Evolutionary conservation across 257 asterid genomes (phyloP), one percentile per base, ranked within the genome.

Genomic region (Ilex asprella): DNA sequence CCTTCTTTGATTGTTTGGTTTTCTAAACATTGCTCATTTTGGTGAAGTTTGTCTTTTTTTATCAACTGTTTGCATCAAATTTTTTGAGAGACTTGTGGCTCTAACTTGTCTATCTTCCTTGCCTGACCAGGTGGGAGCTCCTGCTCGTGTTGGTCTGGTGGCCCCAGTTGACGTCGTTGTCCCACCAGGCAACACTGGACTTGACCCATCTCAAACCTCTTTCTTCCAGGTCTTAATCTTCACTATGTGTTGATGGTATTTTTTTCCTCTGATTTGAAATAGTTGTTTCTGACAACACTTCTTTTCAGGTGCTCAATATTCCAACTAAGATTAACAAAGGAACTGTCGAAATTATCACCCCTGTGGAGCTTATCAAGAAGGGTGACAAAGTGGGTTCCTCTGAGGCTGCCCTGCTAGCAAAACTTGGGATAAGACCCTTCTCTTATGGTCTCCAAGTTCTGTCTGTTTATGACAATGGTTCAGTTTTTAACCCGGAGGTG

Each of bases 271-370:
- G 32, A 41, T 30, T 32, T 10, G 2, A 6, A 0, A 12, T 39
- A 46, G 41, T 35, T 14, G 21, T 15, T 69, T 8, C 75, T 69
- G 7, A 66, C 5, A 1, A 2, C 2, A 1, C 44, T 3, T 13
- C 39, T 27, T 9, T 30, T 5, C 74, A 91, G 97, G 97, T 86
- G 55, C 92, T 93, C 35, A 87, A 93, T 76, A 93, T 93, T 47
- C 97, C 99, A 31, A 92, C 99, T 35, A 92, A 92, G 80, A 92
- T 92, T 70, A 92, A 92, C 94, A 92, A 92, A 88, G 97, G 99
- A 35, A 93, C 97, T 30, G 99, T 93, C 2, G 99, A 93, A 71
- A 93, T 93, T 31, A 82, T 93, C 70, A 93, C 99, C 15, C 99
- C 99, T 5, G 99, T 89, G 15, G 99, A 93, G 73, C 95, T 93